Percentiles rank a stretch among this genome's conserved stretches.
These are phyloP conservation scores for Canariomyces notabilis DNA, from an alignment of 2,329 filamentous ascomycete genomes.

Conservation along the genomic window DNA sequence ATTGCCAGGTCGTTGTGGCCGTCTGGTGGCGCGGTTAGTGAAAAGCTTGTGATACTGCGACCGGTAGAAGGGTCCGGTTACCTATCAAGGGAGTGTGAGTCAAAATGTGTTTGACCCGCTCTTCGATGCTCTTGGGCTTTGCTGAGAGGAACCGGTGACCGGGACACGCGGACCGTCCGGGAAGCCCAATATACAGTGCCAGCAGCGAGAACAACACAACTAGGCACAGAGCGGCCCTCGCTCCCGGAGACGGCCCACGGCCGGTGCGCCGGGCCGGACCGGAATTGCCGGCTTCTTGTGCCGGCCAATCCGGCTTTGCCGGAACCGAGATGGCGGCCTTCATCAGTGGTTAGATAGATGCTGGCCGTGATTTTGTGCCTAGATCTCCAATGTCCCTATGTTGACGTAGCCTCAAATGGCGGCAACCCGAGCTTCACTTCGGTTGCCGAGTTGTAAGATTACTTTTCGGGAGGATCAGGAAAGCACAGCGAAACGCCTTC, in stretches of 20 bases:
- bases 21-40: slow-evolving; percentile 46
- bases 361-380: not conserved
- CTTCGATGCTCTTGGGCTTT: slow-evolving; percentile 33
- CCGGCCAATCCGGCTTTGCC: not conserved
- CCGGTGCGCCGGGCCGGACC: not conserved
- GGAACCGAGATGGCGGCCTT: slow-evolving; percentile 2
- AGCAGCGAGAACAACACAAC: slow-evolving; percentile 23
- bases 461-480: too few relatives aligned
- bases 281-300: not conserved
- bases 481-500: too few relatives aligned
- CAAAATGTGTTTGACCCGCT: slow-evolving; percentile 44
- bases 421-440: not conserved
- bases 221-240: slow-evolving; percentile 2
- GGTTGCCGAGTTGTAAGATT: not conserved
- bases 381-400: not conserved
- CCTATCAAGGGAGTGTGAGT: slow-evolving; percentile 46
- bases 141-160: not conserved
- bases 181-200: slow-evolving; percentile 26
- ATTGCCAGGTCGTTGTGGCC: slow-evolving; percentile 88
- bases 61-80: slow-evolving; percentile 23
- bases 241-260: not conserved
- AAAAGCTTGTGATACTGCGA: not conserved
- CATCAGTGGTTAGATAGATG: slow-evolving; percentile 1
- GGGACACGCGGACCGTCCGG: slow-evolving; percentile 12
- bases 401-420: too few relatives aligned